Evolutionary conservation across 169 alveolate genomes (phyloP).

Genomic region (Perkinsus olseni): DNA sequence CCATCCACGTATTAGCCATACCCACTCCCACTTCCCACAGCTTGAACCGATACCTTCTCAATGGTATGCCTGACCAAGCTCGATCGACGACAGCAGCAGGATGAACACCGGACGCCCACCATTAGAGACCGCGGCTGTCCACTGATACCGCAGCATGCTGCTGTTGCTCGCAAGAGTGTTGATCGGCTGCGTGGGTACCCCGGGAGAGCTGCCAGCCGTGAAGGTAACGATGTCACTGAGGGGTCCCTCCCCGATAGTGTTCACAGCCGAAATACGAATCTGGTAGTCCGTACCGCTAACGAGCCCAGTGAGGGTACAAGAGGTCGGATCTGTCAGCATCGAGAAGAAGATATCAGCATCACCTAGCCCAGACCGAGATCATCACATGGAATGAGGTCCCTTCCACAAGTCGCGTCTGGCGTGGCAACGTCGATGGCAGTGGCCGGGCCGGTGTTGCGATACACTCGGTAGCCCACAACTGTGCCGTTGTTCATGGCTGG

Average conservation of each 20-base stretch:
- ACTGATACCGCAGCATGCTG: not conserved
- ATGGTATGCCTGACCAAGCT: not conserved
- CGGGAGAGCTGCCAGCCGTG: not conserved
- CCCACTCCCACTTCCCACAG: not conserved
- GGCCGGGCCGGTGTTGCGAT: not conserved
- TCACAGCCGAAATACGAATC: slow-evolving; percentile 5
- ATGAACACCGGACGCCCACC: not conserved
- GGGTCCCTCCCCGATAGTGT: slow-evolving; percentile 1
- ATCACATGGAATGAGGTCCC: not conserved
- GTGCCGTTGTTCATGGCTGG: not conserved
- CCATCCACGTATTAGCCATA: not conserved
- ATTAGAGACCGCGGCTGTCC: not conserved
- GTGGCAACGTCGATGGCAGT: not conserved
- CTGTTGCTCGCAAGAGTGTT: not conserved
- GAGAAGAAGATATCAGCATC: not conserved
- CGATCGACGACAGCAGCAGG: not conserved
- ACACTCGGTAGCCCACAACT: not conserved
- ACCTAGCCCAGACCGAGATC: not conserved
- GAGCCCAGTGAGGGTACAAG: not conserved
- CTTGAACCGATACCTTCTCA: not conserved
- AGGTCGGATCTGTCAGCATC: not conserved
- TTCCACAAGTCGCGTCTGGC: not conserved
- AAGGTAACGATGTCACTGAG: not conserved
- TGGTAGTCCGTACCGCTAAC: not conserved
- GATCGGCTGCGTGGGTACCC: not conserved